Conservation (phyloP, 345 rosid genomes). For the Lepidium africanum region DNA sequence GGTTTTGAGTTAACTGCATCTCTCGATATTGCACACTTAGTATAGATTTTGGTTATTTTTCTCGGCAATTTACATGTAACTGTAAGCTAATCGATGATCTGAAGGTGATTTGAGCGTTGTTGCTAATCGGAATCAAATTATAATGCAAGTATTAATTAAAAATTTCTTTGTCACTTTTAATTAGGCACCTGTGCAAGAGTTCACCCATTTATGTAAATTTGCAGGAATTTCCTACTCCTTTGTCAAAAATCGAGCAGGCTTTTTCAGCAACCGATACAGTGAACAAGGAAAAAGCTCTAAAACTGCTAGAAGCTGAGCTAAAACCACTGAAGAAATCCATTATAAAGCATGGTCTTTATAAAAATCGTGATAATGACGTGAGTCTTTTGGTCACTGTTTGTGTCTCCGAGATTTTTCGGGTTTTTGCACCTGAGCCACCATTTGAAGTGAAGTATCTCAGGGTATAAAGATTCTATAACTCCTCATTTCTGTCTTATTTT, state of each 20-base stretch:
- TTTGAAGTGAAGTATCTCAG: conserved; percentile 64
- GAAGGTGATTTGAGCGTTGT: background rate
- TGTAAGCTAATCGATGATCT: background rate
- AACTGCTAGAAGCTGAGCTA: conserved; percentile 36
- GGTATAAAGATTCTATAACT: conserved; percentile 29
- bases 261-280: conserved; percentile 23
- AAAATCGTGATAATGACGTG: conserved; percentile 60
- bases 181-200: background rate
- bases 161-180: background rate
- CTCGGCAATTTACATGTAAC: background rate
- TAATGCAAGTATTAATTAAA: background rate
- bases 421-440: conserved; percentile 79
- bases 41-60: background rate
- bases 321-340: conserved; percentile 51
- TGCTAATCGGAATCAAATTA: background rate
- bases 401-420: conserved; percentile 60
- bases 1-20: background rate
- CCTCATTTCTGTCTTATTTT: background rate
- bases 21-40: background rate
- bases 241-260: conserved; percentile 70
- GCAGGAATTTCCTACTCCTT: conserved; percentile 60
- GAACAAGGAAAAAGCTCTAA: conserved; percentile 26
- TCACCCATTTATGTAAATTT: conserved; percentile 1
- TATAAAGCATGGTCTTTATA: conserved; percentile 50
- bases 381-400: conserved; percentile 70